A percentile compares a stretch with the other conserved stretches of the same genome.
Conservation (phyloP, 495 filamentous ascomycete species). For the Talaromyces adpressus region DNA sequence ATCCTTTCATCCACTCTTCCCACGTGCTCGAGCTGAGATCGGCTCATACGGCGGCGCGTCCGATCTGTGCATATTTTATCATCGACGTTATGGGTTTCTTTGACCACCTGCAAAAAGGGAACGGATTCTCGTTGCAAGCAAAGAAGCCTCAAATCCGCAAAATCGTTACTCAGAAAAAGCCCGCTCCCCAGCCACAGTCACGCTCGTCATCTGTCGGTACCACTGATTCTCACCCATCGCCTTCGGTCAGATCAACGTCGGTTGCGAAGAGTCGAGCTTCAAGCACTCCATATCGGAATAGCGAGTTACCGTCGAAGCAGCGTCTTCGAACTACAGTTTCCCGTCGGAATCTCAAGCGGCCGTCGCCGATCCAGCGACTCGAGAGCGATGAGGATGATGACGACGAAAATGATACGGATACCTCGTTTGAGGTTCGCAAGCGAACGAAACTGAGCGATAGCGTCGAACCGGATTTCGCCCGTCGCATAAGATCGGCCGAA, state of each 20-base stretch:
- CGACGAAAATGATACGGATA: conserved; percentile 36
- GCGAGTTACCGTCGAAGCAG: conserved; percentile 19
- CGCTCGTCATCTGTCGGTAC: conserved; percentile 17
- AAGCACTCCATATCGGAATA: neutral
- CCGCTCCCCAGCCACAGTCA: conserved; percentile 20
- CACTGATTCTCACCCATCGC: conserved; percentile 4
- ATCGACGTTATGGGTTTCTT: conserved; percentile 43
- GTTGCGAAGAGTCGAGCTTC: conserved; percentile 11
- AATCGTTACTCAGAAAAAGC: conserved; percentile 31
- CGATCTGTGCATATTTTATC: neutral
- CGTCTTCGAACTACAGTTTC: conserved; percentile 25
- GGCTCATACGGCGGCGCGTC: neutral
- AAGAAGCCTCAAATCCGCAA: conserved; percentile 43
- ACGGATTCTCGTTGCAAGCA: conserved; percentile 41
- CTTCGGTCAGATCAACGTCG: conserved; percentile 13
- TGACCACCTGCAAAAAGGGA: conserved; percentile 49
- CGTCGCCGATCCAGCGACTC: conserved; percentile 38
- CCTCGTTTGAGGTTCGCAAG: conserved; percentile 41
- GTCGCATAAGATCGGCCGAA: conserved; percentile 53
- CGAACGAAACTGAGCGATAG: conserved; percentile 35
- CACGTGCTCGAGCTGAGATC: conserved; percentile 11
- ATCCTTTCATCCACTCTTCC: conserved; percentile 16
- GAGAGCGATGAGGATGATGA: conserved; percentile 44
- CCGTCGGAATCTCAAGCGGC: conserved; percentile 34
- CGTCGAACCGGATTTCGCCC: conserved; percentile 46